Evolutionary conservation across 2,329 filamentous ascomycete genomes (phyloP), one percentile per base, ranked within the genome.

Genomic region (Aureobasidium sp.): DNA sequence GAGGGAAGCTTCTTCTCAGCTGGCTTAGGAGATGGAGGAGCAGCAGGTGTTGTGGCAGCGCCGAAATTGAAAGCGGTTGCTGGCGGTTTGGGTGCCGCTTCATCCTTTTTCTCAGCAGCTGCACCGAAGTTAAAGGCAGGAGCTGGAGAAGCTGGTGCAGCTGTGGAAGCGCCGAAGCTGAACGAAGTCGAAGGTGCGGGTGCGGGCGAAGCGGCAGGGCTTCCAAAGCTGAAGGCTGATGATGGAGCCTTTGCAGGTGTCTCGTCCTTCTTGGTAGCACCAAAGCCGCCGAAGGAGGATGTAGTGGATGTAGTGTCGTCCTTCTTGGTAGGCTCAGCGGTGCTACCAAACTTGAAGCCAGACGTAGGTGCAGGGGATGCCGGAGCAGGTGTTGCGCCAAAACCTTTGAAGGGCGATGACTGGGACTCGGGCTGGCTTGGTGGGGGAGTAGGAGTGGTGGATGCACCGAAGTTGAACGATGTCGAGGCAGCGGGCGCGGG

Each of bases 1-100:
- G 55, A 51, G 9, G 57, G 57, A 15, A 51, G 44, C 46, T 50
- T 44, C 57, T 60, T 60, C 34, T 60, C 57, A 26, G 57, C 57
- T 12, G 57, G 57, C 26, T 60, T 60, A 46, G 57, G 57, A n/a
- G 57, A 60, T 13, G 46, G 26, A 34, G 55, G 55, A n/a, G 55
- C 55, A 29, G 57, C 57, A 41, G 57, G 13, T 4, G 3, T 29
- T 27, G 55, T 32, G 5, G 43, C 10, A 6, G 46, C 32, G 27
- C 56, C 56, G 41, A 60, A 60, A 17, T 43, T 60, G 57, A 60
- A 60, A 29, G 57, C 57, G 3, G 34, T 26, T 8, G 48, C 39
- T 6, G 50, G 2, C n/a, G 48, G 36, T 17, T 41, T 55, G 4
- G 26, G 51, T 39, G 51, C 50, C 39, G 44, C 13, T 5, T 52